Percentiles rank a stretch among this genome's conserved stretches.
Conservation (phyloP, 257 asterid genomes). For the Marsdenia floribunda region DNA sequence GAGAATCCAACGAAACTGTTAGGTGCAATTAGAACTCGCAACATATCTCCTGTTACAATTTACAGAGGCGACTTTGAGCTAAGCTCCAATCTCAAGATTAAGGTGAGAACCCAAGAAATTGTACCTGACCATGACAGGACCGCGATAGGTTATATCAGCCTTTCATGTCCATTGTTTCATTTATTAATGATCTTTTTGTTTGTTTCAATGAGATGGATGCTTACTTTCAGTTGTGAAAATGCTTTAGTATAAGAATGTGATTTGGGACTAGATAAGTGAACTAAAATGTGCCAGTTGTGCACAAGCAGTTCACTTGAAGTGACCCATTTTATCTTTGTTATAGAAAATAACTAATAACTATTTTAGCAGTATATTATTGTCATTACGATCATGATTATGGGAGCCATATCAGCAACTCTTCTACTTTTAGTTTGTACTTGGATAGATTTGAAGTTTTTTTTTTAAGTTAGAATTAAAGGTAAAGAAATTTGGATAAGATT, state of each 20-base stretch:
- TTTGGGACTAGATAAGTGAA: background rate
- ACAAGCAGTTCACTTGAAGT: background rate
- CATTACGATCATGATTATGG: too few relatives aligned
- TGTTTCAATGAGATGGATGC: background rate
- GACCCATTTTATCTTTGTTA: background rate
- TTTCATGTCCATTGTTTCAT: background rate
- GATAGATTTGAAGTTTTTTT: background rate
- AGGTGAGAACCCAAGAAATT: constrained; percentile 45
- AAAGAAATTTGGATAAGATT: background rate
- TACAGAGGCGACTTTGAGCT: constrained; percentile 87
- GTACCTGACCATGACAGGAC: constrained; percentile 8
- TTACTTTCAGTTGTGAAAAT: background rate
- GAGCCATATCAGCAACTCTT: too few relatives aligned
- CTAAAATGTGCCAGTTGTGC: background rate
- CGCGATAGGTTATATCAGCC: background rate
- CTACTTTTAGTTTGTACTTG: background rate
- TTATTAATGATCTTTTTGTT: background rate
- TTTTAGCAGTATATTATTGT: too few relatives aligned
- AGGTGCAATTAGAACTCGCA: constrained; percentile 92
- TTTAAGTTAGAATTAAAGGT: too few relatives aligned
- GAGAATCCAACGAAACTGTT: constrained; percentile 68
- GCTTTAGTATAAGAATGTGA: background rate
- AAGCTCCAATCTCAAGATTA: constrained; percentile 61
- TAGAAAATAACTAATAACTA: background rate
- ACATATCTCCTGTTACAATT: constrained; percentile 68